Evolutionary conservation across 1,284 basidiomycete genomes (phyloP).

Genomic region (Boletus mariae): DNA sequence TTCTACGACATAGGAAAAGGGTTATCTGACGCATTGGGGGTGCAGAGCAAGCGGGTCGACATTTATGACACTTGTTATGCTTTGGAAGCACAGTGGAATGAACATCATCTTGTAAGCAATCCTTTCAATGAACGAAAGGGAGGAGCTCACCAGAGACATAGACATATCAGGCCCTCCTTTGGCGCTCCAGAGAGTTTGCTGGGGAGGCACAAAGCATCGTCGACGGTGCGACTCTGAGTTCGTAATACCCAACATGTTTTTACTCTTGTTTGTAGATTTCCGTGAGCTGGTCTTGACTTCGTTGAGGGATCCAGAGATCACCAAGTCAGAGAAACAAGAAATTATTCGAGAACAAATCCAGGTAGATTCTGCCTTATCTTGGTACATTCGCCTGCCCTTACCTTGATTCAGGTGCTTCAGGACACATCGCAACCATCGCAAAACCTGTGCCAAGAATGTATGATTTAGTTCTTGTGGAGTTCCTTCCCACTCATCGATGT

Average conservation of each 20-base stretch:
- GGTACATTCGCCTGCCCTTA: background rate
- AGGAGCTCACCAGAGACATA: conserved; percentile 1
- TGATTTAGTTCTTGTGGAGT: background rate
- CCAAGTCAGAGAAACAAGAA: conserved; percentile 10
- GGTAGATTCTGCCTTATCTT: background rate
- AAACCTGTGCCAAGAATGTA: conserved; percentile 20
- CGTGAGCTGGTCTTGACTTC: conserved; percentile 16
- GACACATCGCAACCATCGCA: conserved; percentile 16
- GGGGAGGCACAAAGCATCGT: conserved; percentile 19
- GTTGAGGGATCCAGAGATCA: conserved; percentile 9
- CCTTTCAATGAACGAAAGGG: background rate
- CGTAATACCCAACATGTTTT: background rate
- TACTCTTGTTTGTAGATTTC: conserved; percentile 10
- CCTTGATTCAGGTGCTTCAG: conserved; percentile 10
- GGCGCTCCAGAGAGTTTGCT: conserved; percentile 22
- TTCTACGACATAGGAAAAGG: conserved; percentile 12
- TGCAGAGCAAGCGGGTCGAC: conserved; percentile 9
- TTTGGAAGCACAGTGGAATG: conserved; percentile 15
- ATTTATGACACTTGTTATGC: conserved; percentile 12
- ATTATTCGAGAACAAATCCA: conserved; percentile 17
- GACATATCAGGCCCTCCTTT: conserved; percentile 19
- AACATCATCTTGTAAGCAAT: conserved; percentile 13
- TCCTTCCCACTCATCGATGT: background rate
- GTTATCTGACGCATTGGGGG: conserved; percentile 5
- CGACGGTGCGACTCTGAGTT: conserved; percentile 10